Evolutionary conservation across 352 stramenopile genomes (phyloP).

Genomic region (Phytophthora sp.): DNA sequence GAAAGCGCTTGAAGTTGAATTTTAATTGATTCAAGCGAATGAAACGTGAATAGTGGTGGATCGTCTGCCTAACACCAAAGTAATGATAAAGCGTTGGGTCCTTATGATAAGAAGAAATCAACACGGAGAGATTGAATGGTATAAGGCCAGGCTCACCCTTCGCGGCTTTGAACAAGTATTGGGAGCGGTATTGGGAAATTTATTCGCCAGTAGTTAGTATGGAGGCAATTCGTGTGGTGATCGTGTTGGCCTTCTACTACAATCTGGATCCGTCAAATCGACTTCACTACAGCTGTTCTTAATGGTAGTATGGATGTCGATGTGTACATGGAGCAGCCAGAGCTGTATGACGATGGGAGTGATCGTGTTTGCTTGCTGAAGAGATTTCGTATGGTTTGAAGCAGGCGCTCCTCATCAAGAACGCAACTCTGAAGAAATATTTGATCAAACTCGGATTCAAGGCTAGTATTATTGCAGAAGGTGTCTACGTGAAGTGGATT

Average conservation of each 20-base stretch:
- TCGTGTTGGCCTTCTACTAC: neutral
- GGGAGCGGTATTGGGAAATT: conserved; percentile 5
- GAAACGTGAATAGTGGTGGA: neutral
- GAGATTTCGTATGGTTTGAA: too few relatives aligned
- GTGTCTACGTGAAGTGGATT: neutral
- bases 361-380: too few relatives aligned
- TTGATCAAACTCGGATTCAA: neutral
- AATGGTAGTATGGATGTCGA: neutral
- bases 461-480: neutral
- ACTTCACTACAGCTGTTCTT: neutral
- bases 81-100: neutral
- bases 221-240: neutral
- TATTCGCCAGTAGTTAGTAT: conserved; percentile 1
- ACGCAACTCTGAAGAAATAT: too few relatives aligned
- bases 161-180: conserved; percentile 8
- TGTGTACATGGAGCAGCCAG: neutral
- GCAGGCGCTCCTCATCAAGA: too few relatives aligned
- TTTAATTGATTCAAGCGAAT: neutral
- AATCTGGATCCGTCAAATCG: neutral
- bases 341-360: neutral
- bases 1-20: neutral
- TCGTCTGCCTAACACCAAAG: neutral
- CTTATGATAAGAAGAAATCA: conserved; percentile 3
- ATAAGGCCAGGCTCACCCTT: neutral
- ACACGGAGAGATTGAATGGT: conserved; percentile 1